Evolutionary conservation across 148 eudicot genomes (phyloP), one percentile per base, ranked within the genome.

Genomic region (Diospyros kaki): DNA sequence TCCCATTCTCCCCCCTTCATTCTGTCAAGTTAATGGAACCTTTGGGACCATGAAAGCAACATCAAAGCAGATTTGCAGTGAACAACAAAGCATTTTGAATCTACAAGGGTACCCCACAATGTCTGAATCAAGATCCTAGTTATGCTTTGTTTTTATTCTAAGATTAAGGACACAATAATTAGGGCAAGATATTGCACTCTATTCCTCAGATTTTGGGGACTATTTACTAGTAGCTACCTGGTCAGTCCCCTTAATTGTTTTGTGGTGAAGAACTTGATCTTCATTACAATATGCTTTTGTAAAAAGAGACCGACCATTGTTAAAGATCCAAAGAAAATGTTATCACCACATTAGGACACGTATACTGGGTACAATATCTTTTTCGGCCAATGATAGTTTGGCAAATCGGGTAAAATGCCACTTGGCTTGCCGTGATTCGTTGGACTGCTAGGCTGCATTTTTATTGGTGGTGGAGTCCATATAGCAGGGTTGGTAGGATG

Each of bases 211-310:
- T 75, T 71, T 4, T 61, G 68, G 62, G 11, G 51, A 58, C n/a
- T 41, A 5, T 9, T 3, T 43, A 28, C 52, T 41, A 41, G 38
- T 53, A 69, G 17, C 46, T 58, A 79, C 67, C 67, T 60, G 38
- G 66, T 18, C 40, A 56, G 6, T 48, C 52, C 52, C 52, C 52
- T 48, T 48, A 28, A 28, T 28, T 54, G 61, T 8, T 66, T 79
- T 63, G 78, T 70, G 82, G 82, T 68, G 68, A 41, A 59, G 60
- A 81, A 81, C 79, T 80, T 76, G 72, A 72, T 81, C 68, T 53
- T 73, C 3, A 45, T 43, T 28, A 28, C 28, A 41, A 15, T 51
- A 5, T 76, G 74, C 45, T 73, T 76, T 76, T 73, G 28, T 76
- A 76, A 80, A 72, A 61, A 77, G 64, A 76, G 74, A 81, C 80